These are phyloP conservation scores for Desmodesmus armatus DNA, from an alignment of 139 green algal genomes.

Conservation along the genomic window DNA sequence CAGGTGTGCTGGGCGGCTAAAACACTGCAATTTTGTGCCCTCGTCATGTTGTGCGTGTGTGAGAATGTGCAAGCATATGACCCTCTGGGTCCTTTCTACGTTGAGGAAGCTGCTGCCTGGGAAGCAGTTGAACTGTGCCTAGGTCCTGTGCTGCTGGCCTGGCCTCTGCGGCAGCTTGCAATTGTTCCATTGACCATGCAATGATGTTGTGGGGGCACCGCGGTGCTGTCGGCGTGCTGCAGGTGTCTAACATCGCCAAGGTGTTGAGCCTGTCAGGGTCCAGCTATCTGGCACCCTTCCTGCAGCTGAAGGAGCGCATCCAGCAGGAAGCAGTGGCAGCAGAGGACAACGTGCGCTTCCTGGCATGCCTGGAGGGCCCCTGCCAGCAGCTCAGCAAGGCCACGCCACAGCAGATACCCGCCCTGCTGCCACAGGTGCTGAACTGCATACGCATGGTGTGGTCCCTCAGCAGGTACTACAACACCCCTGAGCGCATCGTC, in stretches of 20 bases:
- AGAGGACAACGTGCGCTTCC: constrained; percentile 88
- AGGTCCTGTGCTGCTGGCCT: no score
- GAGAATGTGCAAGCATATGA: no score
- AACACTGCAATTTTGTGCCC: neutral
- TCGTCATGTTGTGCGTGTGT: neutral
- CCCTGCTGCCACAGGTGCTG: constrained; percentile 80
- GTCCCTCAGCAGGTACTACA: constrained; percentile 87
- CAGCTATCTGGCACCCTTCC: constrained; percentile 83
- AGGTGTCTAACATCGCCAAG: constrained; percentile 64
- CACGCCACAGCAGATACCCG: constrained; percentile 69
- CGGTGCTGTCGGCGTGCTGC: neutral
- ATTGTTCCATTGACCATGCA: no score
- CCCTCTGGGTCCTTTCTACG: no score
- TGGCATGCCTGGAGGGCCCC: constrained; percentile 81
- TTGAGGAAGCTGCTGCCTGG: no score
- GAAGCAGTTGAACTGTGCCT: no score
- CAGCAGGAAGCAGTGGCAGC: constrained; percentile 81
- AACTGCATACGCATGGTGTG: constrained; percentile 89
- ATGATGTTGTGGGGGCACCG: neutral
- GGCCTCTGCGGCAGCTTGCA: no score
- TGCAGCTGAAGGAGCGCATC: constrained; percentile 80
- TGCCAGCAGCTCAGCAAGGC: constrained; percentile 68
- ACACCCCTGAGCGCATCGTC: constrained; percentile 83
- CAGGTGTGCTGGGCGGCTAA: constrained; percentile 19
- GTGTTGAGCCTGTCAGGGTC: constrained; percentile 80